Percentiles rank a stretch among this genome's conserved stretches.
phyloP scores from a whole-genome alignment of 345 rosid species.

The Noccaea bulbosa region DNA sequence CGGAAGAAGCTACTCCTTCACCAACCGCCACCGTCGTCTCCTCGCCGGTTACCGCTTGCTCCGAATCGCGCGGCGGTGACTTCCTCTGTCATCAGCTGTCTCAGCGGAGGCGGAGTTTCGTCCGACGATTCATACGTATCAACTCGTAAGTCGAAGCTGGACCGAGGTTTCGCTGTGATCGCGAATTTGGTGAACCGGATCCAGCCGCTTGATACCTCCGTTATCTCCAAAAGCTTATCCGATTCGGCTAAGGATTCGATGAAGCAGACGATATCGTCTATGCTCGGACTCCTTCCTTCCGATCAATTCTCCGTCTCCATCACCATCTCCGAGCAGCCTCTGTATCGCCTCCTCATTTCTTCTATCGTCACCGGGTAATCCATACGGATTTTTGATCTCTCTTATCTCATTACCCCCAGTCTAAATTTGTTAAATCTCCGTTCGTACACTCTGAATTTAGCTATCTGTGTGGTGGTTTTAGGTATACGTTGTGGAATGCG shows the following conservation, averaged over 20 bases:
- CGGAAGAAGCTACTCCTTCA: slow-evolving; percentile 40
- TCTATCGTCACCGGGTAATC: slow-evolving; percentile 87
- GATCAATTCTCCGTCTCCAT: slow-evolving; percentile 72
- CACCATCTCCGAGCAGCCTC: slow-evolving; percentile 61
- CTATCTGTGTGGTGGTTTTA: slow-evolving; percentile 37
- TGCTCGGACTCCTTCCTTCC: slow-evolving; percentile 93
- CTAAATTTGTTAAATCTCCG: not conserved
- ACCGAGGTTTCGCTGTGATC: slow-evolving; percentile 75
- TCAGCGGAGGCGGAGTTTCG: slow-evolving; percentile 69
- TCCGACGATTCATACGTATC: slow-evolving; percentile 78
- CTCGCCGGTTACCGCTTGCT: slow-evolving; percentile 17
- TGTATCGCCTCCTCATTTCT: slow-evolving; percentile 71
- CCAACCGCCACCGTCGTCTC: slow-evolving; percentile 36
- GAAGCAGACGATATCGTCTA: slow-evolving; percentile 88
- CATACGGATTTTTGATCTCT: not conserved
- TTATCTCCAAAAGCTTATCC: slow-evolving; percentile 78
- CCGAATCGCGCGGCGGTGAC: slow-evolving; percentile 35
- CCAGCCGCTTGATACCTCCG: slow-evolving; percentile 79
- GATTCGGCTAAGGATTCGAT: slow-evolving; percentile 87
- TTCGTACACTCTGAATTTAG: not conserved
- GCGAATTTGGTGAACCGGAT: slow-evolving; percentile 77
- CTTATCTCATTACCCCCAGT: not conserved
- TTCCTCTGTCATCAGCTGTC: slow-evolving; percentile 52
- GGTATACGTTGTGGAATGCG: slow-evolving; percentile 94
- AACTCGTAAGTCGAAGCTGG: slow-evolving; percentile 69